Conservation (phyloP, 495 filamentous ascomycete genomes). For the Bathelium albidoporum region DNA sequence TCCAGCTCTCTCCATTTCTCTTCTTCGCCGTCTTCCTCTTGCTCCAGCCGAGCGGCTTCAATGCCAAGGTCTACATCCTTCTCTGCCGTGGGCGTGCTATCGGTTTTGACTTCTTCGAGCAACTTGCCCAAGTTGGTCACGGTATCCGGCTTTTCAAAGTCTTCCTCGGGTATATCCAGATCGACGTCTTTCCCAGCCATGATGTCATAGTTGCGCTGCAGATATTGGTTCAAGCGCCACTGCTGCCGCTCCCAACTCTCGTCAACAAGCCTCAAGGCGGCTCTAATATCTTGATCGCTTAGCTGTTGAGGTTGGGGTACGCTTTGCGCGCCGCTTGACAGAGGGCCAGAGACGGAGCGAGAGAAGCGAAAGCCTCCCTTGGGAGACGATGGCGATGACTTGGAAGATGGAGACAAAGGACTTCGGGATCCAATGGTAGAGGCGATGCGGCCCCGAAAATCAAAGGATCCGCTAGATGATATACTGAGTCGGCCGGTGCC, state of each 20-base stretch:
- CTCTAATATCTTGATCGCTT: slow-evolving; percentile 32
- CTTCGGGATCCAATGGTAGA: neutral
- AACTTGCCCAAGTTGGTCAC: slow-evolving; percentile 25
- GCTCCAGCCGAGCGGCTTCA: neutral
- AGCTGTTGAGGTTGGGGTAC: slow-evolving; percentile 4
- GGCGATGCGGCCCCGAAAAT: neutral
- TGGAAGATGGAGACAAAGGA: neutral
- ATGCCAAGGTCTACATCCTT: slow-evolving; percentile 23
- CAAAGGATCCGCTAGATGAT: neutral
- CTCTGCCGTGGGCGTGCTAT: slow-evolving; percentile 31
- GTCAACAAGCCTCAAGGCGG: slow-evolving; percentile 42
- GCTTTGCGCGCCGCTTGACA: neutral
- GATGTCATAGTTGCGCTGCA: slow-evolving; percentile 52
- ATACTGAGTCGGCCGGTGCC: neutral
- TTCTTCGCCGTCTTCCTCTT: neutral
- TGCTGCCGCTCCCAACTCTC: slow-evolving; percentile 55
- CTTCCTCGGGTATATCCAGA: slow-evolving; percentile 25
- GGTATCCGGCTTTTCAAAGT: slow-evolving; percentile 27
- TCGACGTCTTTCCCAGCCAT: slow-evolving; percentile 34
- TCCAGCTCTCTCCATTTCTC: neutral
- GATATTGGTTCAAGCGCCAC: slow-evolving; percentile 45
- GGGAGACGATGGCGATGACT: neutral
- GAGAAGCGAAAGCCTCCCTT: neutral
- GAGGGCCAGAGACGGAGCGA: neutral
- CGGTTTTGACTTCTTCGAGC: slow-evolving; percentile 26